Percentiles rank a stretch among this genome's conserved stretches.
Evolutionary conservation across 495 filamentous ascomycete species (phyloP).

Genomic region (Hyphodiscus hymeniophilus): DNA sequence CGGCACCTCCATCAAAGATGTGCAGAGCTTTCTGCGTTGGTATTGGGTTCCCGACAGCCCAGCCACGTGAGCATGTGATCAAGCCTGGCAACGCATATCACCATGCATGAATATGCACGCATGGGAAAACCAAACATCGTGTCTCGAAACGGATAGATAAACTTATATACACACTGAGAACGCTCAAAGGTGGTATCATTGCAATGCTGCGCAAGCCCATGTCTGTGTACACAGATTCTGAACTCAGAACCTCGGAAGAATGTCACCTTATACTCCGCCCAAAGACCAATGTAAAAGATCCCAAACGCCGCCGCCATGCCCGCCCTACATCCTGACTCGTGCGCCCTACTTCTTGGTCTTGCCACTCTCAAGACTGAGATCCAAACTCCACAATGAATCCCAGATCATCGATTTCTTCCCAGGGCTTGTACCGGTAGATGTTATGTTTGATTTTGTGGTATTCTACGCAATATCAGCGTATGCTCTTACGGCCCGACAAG

Average conservation of each 20-base stretch:
- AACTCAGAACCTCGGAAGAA: background rate
- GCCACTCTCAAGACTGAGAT: conserved; percentile 28
- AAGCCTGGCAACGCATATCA: background rate
- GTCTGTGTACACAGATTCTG: background rate
- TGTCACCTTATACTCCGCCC: background rate
- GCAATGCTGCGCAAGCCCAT: conserved; percentile 1
- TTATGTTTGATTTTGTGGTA: conserved; percentile 11
- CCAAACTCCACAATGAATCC: conserved; percentile 46
- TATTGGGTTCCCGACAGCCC: background rate
- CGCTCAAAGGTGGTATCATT: conserved; percentile 17
- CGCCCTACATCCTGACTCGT: conserved; percentile 1
- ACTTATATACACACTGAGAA: background rate
- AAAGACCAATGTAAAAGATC: background rate
- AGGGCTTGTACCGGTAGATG: conserved; percentile 23
- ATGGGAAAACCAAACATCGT: background rate
- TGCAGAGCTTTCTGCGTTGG: conserved; percentile 1
- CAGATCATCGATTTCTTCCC: conserved; percentile 39
- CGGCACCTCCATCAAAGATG: background rate
- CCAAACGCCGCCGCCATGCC: background rate
- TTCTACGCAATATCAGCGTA: conserved; percentile 17
- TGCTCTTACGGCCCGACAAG: conserved; percentile 26
- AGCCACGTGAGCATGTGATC: conserved; percentile 2
- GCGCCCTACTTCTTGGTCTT: conserved; percentile 19
- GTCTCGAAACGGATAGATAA: background rate
- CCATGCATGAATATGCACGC: no score